phyloP scores from a whole-genome alignment of 2,329 filamentous ascomycete species.

The Coniochaeta sp. region DNA sequence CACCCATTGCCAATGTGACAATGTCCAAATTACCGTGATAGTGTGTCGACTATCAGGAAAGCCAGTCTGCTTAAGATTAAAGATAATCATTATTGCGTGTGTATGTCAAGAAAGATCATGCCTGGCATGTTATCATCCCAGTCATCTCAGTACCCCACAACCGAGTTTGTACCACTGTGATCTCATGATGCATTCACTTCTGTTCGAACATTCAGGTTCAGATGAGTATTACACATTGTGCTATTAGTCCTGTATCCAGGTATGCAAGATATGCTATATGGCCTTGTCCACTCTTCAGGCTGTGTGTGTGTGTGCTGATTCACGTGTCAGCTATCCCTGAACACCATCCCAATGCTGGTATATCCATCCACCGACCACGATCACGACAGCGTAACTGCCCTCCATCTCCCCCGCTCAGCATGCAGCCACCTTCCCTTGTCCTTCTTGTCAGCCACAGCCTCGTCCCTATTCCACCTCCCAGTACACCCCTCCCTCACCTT shows the following conservation, averaged over 20 bases:
- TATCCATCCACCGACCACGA: too few relatives aligned
- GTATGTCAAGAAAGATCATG: not conserved
- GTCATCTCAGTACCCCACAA: not conserved
- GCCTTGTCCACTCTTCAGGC: not conserved
- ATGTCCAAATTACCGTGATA: too few relatives aligned
- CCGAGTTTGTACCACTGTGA: not conserved
- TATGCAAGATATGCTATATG: not conserved
- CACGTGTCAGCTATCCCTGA: not conserved
- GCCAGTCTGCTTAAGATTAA: too few relatives aligned
- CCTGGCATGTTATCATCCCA: too few relatives aligned
- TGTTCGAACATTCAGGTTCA: not conserved
- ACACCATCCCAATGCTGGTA: not conserved
- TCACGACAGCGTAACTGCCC: conserved; percentile 18
- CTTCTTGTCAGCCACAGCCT: conserved; percentile 21
- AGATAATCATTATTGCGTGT: too few relatives aligned
- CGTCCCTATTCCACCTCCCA: conserved; percentile 24
- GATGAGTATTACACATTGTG: not conserved
- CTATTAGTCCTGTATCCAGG: not conserved
- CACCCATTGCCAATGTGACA: not conserved
- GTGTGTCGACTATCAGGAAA: too few relatives aligned
- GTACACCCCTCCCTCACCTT: conserved; percentile 18
- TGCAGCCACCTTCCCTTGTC: conserved; percentile 26
- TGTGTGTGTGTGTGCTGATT: not conserved
- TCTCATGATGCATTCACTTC: not conserved
- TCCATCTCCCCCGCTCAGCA: conserved; percentile 25